These are phyloP conservation scores for Musa troglodytarum DNA, from an alignment of 176 grass and related monocot species.

Conservation along the genomic window DNA sequence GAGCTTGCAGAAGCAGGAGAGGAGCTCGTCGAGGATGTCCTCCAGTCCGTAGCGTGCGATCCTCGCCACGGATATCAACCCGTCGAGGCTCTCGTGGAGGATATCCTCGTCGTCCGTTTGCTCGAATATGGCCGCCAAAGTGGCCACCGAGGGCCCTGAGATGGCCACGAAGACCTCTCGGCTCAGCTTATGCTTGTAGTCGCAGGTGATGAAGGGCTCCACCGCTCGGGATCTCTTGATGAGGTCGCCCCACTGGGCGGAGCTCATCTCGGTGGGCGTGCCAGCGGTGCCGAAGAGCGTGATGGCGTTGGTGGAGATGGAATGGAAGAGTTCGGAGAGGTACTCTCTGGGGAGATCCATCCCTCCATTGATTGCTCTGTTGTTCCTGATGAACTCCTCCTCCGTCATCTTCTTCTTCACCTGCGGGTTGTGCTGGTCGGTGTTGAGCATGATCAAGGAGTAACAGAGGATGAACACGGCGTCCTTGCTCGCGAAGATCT, in stretches of 20 bases:
- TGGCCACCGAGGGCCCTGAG: constrained; percentile 57
- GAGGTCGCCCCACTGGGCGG: constrained; percentile 48
- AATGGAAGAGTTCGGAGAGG: constrained; percentile 85
- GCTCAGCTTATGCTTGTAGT: constrained; percentile 80
- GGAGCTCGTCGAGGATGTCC: constrained; percentile 79
- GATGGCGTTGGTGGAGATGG: constrained; percentile 67
- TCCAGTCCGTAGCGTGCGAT: constrained; percentile 67
- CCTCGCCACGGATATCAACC: constrained; percentile 59
- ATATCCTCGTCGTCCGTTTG: constrained; percentile 68
- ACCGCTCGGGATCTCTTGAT: constrained; percentile 36
- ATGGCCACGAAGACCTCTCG: constrained; percentile 64
- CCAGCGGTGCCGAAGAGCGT: constrained; percentile 36
- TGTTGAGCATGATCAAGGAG: constrained; percentile 98
- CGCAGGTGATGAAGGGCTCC: constrained; percentile 62
- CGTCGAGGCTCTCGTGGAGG: constrained; percentile 67
- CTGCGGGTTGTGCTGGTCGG: constrained; percentile 90
- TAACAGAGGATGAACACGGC: constrained; percentile 80
- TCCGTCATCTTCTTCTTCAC: constrained; percentile 98
- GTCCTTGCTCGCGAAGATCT: constrained; percentile 69
- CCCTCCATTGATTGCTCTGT: constrained; percentile 60
- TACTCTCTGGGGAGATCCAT: constrained; percentile 79
- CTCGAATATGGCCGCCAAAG: constrained; percentile 76
- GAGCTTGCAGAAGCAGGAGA: constrained; percentile 97
- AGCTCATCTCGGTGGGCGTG: constrained; percentile 35
- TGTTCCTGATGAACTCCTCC: constrained; percentile 96